Evolutionary conservation across 306 rosid species (phyloP), one percentile per base, ranked within the genome.

Genomic region (Medicago ruthenica): DNA sequence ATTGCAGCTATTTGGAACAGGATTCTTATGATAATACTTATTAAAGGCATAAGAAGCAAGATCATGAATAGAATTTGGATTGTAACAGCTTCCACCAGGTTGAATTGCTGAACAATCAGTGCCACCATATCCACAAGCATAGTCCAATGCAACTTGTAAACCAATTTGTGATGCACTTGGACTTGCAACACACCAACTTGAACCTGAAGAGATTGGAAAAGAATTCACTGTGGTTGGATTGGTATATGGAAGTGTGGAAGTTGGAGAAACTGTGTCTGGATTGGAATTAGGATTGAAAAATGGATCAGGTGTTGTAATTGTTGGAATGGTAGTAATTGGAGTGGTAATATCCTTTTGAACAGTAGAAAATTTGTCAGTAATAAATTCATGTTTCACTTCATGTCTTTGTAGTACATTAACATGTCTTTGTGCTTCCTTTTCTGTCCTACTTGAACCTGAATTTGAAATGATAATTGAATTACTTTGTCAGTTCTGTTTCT

Each of bases 31-130:
- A 80, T 86, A 92, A 39, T 88, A 92, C 81, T 45, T 84, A 82
- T 92, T 92, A 70, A 92, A 92, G 0, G 97, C 97, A 77, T 47
- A 92, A 72, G 97, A 89, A 63, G 97, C 93, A 80, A 87, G 97
- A 20, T 89, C 92, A 17, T 80, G 78, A 1, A 92, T 13, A 42
- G 82, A 77, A 68, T 27, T 85, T 5, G 97, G 96, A 37, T 77
- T 87, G 75, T 87, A 92, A 81, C 97, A 92, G 67, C 69, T 89
- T 66, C 92, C 88, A 66, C 88, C 88, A 18, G 81, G 75, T 79
- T 89, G 96, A 85, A 92, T 87, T 68, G 82, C 87, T 8, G 90
- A 82, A 71, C 97, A 92, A 77, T 89, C 97, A 47, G 83, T 78
- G 21, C 90, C 90, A 66, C 90, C 96, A 77, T 77, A 75, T 39